Base-by-base conservation (phyloP, 2,329 filamentous ascomycete genomes). In the Xylariaceae sp. region DNA sequence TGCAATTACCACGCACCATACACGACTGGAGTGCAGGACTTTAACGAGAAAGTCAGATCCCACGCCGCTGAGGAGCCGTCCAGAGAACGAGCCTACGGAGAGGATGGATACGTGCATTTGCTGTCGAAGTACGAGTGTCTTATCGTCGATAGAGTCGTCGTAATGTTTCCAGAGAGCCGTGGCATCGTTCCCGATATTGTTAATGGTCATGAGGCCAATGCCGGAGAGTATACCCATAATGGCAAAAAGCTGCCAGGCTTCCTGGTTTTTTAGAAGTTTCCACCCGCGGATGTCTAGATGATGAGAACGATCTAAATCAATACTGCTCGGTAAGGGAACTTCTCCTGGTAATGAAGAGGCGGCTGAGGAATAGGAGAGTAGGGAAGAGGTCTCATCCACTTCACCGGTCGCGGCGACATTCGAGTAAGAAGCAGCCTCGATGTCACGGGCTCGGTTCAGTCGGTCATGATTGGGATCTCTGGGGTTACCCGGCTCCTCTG, bases 141-240 rank as follows among this genome's bases (percentile, higher is more conserved):
- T 81, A 39, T 87, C 77, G 52, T 79, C 77, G 2, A 87, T 85
- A 1, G 80, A 83, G 55, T 85, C 78, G 62, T 96, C 90, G 65
- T 86, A 95, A 62, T 89, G 82, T 53, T 82, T 85, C 94, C 94
- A 97, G 1, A 99, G 77, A 2, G 90, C 90, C 64, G 89, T 88
- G 51, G 84, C 86, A 60, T 91, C 83, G 65, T 96, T 95, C 39
- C 94, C 94, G 63, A 97, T 96, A 62, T 99, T 99, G 73, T 99
- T 99, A 71, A 99, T 99, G 0, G 92, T 97, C 94, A 99, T 99
- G 57, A 99, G 74, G 11, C 94, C 94, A 60, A 96, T 87, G 45
- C 94, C 94, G 5, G 90, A 90, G 54, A 97, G 75, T n/a, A 96
- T 80, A 36, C 86, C 90, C 80, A 99, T 89, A 58, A 96, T 83